Percentiles rank a stretch among this genome's conserved stretches.
Evolutionary conservation across 1,284 basidiomycete species (phyloP).

Genomic region (Ustilago hordei): DNA sequence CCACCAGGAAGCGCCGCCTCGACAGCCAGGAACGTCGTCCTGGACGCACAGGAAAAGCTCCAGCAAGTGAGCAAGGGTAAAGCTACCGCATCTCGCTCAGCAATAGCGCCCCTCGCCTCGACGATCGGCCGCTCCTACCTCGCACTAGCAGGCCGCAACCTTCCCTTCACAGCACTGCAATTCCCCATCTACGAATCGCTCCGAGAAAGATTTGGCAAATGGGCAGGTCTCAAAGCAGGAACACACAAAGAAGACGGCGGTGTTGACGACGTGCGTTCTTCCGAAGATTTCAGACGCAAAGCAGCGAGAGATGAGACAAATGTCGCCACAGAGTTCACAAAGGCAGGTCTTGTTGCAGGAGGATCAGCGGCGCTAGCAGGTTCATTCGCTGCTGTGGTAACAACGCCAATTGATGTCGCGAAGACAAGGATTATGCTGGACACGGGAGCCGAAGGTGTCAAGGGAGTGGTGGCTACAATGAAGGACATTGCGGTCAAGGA

Average conservation of each 20-base stretch:
- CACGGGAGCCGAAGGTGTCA: conserved; percentile 13
- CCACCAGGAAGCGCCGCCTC: conserved; percentile 45
- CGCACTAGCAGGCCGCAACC: conserved; percentile 59
- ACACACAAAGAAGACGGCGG: conserved; percentile 46
- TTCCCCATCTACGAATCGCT: conserved; percentile 65
- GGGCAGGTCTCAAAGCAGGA: conserved; percentile 47
- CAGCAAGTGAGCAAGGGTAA: conserved; percentile 14
- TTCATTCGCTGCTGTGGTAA: conserved; percentile 47
- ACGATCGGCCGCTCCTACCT: conserved; percentile 52
- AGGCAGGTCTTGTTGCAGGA: conserved; percentile 55
- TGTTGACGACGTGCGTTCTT: conserved; percentile 45
- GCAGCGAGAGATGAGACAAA: conserved; percentile 26
- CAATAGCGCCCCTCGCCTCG: conserved; percentile 27
- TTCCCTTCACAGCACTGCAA: conserved; percentile 65
- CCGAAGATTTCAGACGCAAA: conserved; percentile 27
- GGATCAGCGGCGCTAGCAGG: conserved; percentile 53
- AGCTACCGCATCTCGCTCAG: conserved; percentile 4
- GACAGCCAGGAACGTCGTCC: conserved; percentile 33
- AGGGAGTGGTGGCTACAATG: conserved; percentile 48
- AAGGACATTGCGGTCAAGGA: conserved; percentile 42
- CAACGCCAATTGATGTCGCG: conserved; percentile 60
- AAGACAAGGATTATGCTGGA: conserved; percentile 62
- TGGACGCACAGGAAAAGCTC: conserved; percentile 32
- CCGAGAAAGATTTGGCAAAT: conserved; percentile 31
- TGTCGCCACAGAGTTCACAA: conserved; percentile 34